phyloP scores from a whole-genome alignment of 1,139 yeast genomes.

The Fermentozyma sake region DNA sequence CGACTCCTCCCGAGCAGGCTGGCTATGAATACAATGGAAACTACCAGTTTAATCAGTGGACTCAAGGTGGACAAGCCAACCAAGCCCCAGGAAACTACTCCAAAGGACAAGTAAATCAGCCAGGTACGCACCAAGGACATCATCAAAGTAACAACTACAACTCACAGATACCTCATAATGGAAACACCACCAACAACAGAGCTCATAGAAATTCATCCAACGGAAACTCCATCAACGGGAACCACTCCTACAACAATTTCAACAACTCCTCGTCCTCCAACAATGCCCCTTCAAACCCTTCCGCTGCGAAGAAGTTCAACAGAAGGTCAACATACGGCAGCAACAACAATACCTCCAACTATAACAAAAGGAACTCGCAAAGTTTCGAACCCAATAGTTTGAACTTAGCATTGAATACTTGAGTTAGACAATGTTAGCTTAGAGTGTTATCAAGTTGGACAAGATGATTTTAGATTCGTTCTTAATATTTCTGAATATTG shows the following conservation, averaged over 20 bases:
- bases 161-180: constrained; percentile 7
- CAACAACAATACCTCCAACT: no score
- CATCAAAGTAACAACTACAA: constrained; percentile 6
- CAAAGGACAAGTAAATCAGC: no score
- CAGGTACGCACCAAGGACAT: no score
- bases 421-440: constrained; percentile 3
- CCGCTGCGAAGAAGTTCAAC: constrained; percentile 17
- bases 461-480: no score
- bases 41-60: no score
- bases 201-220: constrained; percentile 7
- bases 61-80: no score
- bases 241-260: constrained; percentile 3
- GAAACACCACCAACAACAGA: constrained; percentile 7
- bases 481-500: no score
- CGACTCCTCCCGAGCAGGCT: no score
- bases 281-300: no score
- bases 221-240: constrained; percentile 11
- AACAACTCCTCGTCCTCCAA: constrained; percentile 3
- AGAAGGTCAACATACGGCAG: constrained; percentile 17
- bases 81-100: no score
- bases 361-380: constrained; percentile 14
- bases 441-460: no score
- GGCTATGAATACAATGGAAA: no score
- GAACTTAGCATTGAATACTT: constrained; percentile 12
- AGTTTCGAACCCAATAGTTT: constrained; percentile 12